A percentile compares a stretch with the other conserved stretches of the same genome.
Evolutionary conservation across 345 rosid species (phyloP).

Genomic region (Cochlearia excelsa): DNA sequence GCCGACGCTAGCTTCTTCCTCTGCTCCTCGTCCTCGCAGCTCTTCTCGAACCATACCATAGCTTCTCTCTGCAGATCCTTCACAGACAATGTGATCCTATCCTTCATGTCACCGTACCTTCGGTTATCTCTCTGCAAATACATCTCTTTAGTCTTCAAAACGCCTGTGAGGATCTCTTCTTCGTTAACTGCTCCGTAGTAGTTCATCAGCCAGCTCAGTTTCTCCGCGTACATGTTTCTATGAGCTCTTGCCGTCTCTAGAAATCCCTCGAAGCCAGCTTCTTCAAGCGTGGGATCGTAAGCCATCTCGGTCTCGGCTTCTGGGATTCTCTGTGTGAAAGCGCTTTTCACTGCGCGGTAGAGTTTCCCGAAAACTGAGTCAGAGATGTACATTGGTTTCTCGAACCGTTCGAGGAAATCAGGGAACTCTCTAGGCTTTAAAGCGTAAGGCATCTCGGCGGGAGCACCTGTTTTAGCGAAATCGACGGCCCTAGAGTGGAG

Average conservation of each 20-base stretch:
- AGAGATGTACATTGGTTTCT: slow-evolving; percentile 60
- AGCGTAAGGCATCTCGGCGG: slow-evolving; percentile 80
- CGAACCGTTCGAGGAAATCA: slow-evolving; percentile 81
- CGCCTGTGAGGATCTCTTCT: slow-evolving; percentile 90
- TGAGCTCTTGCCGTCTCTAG: slow-evolving; percentile 48
- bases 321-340: slow-evolving; percentile 30
- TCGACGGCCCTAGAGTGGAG: slow-evolving; percentile 97
- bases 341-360: slow-evolving; percentile 54
- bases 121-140: slow-evolving; percentile 77
- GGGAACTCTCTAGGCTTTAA: slow-evolving; percentile 85
- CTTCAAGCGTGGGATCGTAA: slow-evolving; percentile 69
- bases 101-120: slow-evolving; percentile 71
- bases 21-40: slow-evolving; percentile 43
- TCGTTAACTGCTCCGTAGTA: slow-evolving; percentile 61
- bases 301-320: slow-evolving; percentile 39
- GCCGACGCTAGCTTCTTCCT: slow-evolving; percentile 65
- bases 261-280: slow-evolving; percentile 54
- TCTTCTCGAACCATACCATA: slow-evolving; percentile 61
- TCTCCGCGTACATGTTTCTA: slow-evolving; percentile 60
- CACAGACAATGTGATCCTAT: slow-evolving; percentile 52
- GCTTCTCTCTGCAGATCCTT: slow-evolving; percentile 64
- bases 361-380: slow-evolving; percentile 67
- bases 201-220: slow-evolving; percentile 55
- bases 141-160: slow-evolving; percentile 49
- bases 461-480: slow-evolving; percentile 91